phyloP scores from a whole-genome alignment of 495 filamentous ascomycete species.

The Articulospora tetracladia region DNA sequence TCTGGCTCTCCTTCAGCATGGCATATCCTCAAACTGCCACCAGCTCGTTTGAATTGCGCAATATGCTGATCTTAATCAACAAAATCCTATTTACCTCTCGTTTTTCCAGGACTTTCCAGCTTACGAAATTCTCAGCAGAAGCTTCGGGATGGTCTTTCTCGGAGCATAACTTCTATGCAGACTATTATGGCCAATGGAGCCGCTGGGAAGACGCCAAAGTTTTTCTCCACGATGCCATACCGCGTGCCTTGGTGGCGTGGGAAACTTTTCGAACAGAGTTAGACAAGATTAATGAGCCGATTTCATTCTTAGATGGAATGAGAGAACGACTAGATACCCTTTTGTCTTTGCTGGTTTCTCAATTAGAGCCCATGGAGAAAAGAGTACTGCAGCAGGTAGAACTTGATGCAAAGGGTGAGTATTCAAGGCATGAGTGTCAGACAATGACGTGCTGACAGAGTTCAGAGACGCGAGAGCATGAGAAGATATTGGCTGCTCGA shows the following conservation, averaged over 20 bases:
- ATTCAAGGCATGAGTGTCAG: background rate
- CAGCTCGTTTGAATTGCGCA: background rate
- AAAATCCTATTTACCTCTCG: background rate
- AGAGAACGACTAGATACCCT: background rate
- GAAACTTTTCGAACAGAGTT: background rate
- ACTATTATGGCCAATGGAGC: background rate
- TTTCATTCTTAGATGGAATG: background rate
- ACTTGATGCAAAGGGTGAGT: background rate
- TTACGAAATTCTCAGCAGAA: background rate
- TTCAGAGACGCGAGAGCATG: background rate
- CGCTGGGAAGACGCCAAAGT: background rate
- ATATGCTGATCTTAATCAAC: background rate
- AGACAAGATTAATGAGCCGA: background rate
- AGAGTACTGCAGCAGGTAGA: background rate
- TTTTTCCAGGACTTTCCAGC: background rate
- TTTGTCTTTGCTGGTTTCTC: background rate
- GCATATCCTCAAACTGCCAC: background rate
- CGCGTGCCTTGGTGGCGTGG: background rate
- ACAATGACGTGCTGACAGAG: background rate
- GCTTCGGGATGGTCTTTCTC: background rate
- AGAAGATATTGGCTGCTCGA: background rate
- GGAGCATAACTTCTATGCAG: background rate
- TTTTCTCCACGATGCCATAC: background rate
- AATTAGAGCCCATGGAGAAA: background rate
- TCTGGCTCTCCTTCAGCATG: background rate